These are phyloP conservation scores for Potentilla sterilis DNA, from an alignment of 306 rosid species.

Conservation along the genomic window DNA sequence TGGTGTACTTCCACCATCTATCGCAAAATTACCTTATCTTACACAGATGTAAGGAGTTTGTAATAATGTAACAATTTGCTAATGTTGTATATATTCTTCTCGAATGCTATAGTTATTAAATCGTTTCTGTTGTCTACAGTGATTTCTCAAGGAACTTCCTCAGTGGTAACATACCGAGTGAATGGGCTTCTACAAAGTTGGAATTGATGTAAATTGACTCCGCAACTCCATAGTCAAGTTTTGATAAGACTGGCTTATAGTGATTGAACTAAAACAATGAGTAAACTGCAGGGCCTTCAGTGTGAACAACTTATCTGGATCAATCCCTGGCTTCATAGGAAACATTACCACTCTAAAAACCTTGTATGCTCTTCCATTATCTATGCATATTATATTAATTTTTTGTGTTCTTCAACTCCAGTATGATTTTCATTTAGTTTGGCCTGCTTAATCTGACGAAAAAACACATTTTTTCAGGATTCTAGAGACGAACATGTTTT, in stretches of 20 bases:
- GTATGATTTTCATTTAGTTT: too few species aligned
- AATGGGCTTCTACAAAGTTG: slow-evolving; percentile 15
- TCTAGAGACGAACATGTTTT: neutral
- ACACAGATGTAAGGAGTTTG: neutral
- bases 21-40: slow-evolving; percentile 13
- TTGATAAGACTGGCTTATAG: neutral
- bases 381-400: neutral
- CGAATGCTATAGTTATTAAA: too few species aligned
- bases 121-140: slow-evolving; percentile 16
- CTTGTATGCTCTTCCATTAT: neutral
- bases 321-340: neutral
- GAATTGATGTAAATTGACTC: neutral
- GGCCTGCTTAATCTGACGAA: too few species aligned
- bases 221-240: neutral
- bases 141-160: slow-evolving; percentile 20
- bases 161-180: slow-evolving; percentile 19
- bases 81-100: too few species aligned
- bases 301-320: neutral
- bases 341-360: neutral
- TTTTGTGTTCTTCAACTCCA: neutral
- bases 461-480: too few species aligned
- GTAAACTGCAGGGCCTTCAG: slow-evolving; percentile 14
- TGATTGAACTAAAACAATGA: slow-evolving; percentile 1
- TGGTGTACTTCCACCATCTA: slow-evolving; percentile 16
- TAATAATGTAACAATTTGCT: too few species aligned